These are phyloP conservation scores for Chaetomium sp. DNA, from an alignment of 2,329 filamentous ascomycete species.

Conservation along the genomic window DNA sequence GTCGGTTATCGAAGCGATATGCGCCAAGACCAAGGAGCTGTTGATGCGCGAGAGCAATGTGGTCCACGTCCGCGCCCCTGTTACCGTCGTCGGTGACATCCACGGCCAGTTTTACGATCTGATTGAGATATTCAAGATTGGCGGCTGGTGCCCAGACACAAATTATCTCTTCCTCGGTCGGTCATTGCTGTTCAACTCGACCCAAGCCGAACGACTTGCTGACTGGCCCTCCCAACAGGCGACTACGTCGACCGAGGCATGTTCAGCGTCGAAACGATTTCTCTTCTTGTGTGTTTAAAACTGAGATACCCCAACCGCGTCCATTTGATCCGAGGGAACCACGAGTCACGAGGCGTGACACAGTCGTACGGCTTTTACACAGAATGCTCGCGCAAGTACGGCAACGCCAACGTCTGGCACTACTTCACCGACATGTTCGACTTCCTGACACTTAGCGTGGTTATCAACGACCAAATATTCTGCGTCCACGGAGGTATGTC, in stretches of 20 bases:
- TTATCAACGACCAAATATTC: constrained; percentile 99
- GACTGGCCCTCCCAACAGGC: constrained; percentile 52
- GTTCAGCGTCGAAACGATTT: constrained; percentile 98
- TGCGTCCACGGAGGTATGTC: constrained; percentile 87
- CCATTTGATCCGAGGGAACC: constrained; percentile 94
- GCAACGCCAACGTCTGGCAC: constrained; percentile 98
- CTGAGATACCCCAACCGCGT: constrained; percentile 94
- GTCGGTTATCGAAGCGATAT: constrained; percentile 98
- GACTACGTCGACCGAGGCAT: constrained; percentile 98
- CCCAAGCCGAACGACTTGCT: not conserved
- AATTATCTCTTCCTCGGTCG: constrained; percentile 96
- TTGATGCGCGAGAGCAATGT: constrained; percentile 99
- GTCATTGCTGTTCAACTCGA: constrained; percentile 21
- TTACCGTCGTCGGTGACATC: constrained; percentile 97
- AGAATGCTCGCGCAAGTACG: constrained; percentile 96
- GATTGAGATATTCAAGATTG: constrained; percentile 99
- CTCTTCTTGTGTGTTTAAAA: constrained; percentile 94
- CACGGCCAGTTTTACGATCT: constrained; percentile 99
- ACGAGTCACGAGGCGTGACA: constrained; percentile 95
- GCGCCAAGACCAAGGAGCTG: constrained; percentile 97
- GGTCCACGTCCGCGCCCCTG: constrained; percentile 91
- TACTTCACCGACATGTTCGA: constrained; percentile 99
- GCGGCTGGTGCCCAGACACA: constrained; percentile 94
- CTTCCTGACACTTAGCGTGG: constrained; percentile 92
- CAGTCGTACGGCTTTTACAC: constrained; percentile 99